Percentiles rank a stretch among this genome's conserved stretches.
These are phyloP conservation scores for Leishmania braziliensis DNA, from an alignment of 208 protist species.

Conservation along the genomic window DNA sequence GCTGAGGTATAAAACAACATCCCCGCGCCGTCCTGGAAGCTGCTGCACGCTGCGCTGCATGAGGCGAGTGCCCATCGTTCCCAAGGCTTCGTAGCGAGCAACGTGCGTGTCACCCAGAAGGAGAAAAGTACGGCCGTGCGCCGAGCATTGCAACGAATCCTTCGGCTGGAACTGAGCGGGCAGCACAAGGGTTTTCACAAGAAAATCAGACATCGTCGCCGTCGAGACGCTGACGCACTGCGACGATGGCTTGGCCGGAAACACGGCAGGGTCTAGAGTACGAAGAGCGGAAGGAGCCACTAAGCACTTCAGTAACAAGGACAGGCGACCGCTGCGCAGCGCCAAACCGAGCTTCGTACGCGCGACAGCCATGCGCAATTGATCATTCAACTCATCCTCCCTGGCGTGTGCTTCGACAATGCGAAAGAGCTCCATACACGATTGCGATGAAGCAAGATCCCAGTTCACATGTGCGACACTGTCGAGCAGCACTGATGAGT, in stretches of 20 bases:
- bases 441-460: constrained; percentile 40
- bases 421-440: constrained; percentile 68
- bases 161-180: constrained; percentile 16
- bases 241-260: constrained; percentile 1
- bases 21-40: constrained; percentile 17
- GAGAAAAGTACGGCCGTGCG: constrained; percentile 6
- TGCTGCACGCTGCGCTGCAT: constrained; percentile 17
- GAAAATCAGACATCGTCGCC: constrained; percentile 23
- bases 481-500: constrained; percentile 52
- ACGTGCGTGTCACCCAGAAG: constrained; percentile 17
- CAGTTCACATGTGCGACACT: constrained; percentile 44
- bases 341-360: constrained; percentile 56
- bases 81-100: constrained; percentile 29
- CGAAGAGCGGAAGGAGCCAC: constrained; percentile 11
- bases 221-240: constrained; percentile 13
- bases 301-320: constrained; percentile 41
- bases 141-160: constrained; percentile 16
- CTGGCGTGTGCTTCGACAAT: constrained; percentile 40
- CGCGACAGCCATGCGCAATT: constrained; percentile 33
- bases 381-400: constrained; percentile 14
- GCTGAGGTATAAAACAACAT: constrained; percentile 13
- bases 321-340: constrained; percentile 59
- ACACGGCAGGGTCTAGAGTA: neutral
- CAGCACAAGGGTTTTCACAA: constrained; percentile 22
- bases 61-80: constrained; percentile 32